Base-by-base conservation (phyloP, 306 rosid species). In the Vigna reflexopilosa region DNA sequence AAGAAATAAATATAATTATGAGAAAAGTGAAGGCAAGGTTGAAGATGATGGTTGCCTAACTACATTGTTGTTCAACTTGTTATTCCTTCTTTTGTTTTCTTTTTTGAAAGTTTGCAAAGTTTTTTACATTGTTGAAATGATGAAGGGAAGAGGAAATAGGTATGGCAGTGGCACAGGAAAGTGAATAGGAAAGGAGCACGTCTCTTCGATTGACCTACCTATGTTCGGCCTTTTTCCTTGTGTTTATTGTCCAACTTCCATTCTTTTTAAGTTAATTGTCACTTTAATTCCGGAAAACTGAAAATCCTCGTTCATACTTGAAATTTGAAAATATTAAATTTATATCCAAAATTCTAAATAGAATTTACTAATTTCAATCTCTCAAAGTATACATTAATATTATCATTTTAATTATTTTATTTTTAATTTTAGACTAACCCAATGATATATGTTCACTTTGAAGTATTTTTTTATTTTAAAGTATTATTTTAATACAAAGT, bases 31-130 rank as follows among this genome's bases (percentile, higher is more conserved):
- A 57, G 49, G 52, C 9, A 42, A 30, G 52, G 54, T 51, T 84
- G 83, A 81, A 66, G 52, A 78, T 75, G 89, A 85, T 83, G 30
- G 75, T 75, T 82, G 86, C 90, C 89, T 77, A 87, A 85, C 90
- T 55, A 77, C 68, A 42, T 30, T 51, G 65, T 38, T 75, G 22
- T 62, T 20, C 12, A 22, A 38, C 54, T 55, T 0, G 52, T 36
- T 71, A 38, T 51, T 70, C 47, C 6, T 59, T 19, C 22, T 20
- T 36, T 51, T 5, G 10, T 7, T 24, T 4, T 7, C 3, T 8
- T 26, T 13, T 2, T 9, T 30, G 47, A 5, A 51, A 51, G 5
- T 1, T 56, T 48, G 22, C 3, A 62, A 49, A n/a, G 11, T 7
- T 47, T 20, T 20, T 56, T 1, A 54, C 10, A 40, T 20, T 3